These are phyloP conservation scores for Lepidopterella palustris DNA, from an alignment of 495 filamentous ascomycete species.

Conservation along the genomic window DNA sequence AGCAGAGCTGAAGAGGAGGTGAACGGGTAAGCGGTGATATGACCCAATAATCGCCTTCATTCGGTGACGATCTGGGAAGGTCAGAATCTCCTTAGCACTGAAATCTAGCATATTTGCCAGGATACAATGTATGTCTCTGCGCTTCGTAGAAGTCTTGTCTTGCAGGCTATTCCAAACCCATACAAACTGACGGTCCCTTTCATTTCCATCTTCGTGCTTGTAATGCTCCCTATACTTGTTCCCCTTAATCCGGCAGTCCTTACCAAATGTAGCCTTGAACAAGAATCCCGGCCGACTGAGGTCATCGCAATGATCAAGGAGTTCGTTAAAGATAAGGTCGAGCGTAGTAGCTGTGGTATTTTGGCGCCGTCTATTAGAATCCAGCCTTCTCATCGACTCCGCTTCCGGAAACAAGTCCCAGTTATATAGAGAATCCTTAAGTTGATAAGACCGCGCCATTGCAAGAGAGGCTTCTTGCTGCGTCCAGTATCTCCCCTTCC, in stretches of 20 bases:
- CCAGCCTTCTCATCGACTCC: background rate
- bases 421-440: background rate
- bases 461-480: background rate
- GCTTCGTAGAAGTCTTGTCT: background rate
- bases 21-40: background rate
- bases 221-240: background rate
- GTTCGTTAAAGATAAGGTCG: background rate
- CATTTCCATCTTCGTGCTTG: background rate
- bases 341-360: background rate
- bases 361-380: background rate
- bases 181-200: background rate
- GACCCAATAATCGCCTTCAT: background rate
- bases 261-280: background rate
- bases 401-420: background rate
- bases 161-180: background rate
- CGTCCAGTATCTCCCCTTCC: background rate
- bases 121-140: background rate
- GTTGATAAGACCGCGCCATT: background rate
- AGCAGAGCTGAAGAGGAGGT: background rate
- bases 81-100: background rate
- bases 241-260: background rate
- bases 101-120: background rate
- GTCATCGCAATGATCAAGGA: background rate
- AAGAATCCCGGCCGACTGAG: background rate
- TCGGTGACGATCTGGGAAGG: background rate